phyloP scores from a whole-genome alignment of 305 asterid genomes.

The Fraxinus paxiana region DNA sequence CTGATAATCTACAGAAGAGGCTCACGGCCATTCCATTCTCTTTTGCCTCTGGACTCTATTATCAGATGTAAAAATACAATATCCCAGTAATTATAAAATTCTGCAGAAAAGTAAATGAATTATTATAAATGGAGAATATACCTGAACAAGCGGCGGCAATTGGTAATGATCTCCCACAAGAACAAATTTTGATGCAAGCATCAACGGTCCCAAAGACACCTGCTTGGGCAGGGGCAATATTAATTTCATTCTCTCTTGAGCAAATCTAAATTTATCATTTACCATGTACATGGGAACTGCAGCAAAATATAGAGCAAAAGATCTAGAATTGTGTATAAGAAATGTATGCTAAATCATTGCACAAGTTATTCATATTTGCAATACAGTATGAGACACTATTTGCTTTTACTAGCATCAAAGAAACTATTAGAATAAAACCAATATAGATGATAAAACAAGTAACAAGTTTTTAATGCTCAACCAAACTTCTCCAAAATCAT shows the following conservation, averaged over 20 bases:
- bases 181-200: slow-evolving; percentile 82
- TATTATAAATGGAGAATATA: slow-evolving; percentile 25
- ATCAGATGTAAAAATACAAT: slow-evolving; percentile 27
- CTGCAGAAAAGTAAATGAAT: slow-evolving; percentile 25
- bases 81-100: slow-evolving; percentile 21
- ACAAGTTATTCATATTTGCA: not conserved
- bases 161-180: slow-evolving; percentile 99
- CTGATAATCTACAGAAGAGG: slow-evolving; percentile 91
- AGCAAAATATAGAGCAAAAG: slow-evolving; percentile 18
- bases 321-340: slow-evolving; percentile 7
- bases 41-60: slow-evolving; percentile 88
- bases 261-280: slow-evolving; percentile 7
- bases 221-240: slow-evolving; percentile 32
- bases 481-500: not conserved
- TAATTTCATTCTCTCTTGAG: slow-evolving; percentile 16
- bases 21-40: slow-evolving; percentile 88
- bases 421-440: not conserved
- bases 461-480: not conserved
- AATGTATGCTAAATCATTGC: slow-evolving; percentile 2
- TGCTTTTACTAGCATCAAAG: not conserved
- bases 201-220: slow-evolving; percentile 91
- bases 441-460: not conserved
- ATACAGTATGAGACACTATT: not conserved
- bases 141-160: slow-evolving; percentile 98
- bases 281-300: slow-evolving; percentile 9